These are phyloP conservation scores for Mycotypha africana DNA, from an alignment of 371 early-diverging fungal genomes.

Conservation along the genomic window DNA sequence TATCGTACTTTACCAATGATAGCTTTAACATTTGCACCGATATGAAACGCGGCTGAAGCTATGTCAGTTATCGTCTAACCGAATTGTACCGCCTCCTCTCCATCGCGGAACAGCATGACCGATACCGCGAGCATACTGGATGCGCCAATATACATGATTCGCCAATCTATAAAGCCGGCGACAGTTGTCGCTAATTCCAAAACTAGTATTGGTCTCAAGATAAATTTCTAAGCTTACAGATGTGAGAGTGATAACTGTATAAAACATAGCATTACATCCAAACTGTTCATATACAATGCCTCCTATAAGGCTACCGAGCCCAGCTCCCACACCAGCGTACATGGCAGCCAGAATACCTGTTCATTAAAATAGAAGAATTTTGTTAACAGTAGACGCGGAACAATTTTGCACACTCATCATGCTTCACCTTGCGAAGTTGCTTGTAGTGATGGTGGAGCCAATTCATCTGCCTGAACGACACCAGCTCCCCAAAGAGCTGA, in stretches of 20 bases:
- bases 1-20: no score
- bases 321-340: conserved; percentile 49
- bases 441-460: conserved; percentile 45
- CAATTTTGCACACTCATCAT: no score
- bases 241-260: conserved; percentile 36
- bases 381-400: no score
- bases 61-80: conserved; percentile 33
- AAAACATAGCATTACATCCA: conserved; percentile 43
- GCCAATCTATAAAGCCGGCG: conserved; percentile 21
- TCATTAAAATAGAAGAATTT: background rate
- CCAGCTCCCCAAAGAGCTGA: conserved; percentile 52
- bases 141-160: conserved; percentile 23
- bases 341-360: conserved; percentile 44
- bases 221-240: conserved; percentile 35
- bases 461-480: conserved; percentile 48
- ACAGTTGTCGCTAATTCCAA: conserved; percentile 33
- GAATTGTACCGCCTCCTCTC: conserved; percentile 38
- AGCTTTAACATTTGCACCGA: no score
- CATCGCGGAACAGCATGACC: conserved; percentile 44
- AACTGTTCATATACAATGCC: conserved; percentile 39
- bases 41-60: no score
- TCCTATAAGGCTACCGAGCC: conserved; percentile 41
- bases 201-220: conserved; percentile 41
- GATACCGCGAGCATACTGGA: conserved; percentile 33
- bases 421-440: conserved; percentile 43